Evolutionary conservation across 208 protist genomes (phyloP).

Genomic region (Trypanosoma platydactyli): DNA sequence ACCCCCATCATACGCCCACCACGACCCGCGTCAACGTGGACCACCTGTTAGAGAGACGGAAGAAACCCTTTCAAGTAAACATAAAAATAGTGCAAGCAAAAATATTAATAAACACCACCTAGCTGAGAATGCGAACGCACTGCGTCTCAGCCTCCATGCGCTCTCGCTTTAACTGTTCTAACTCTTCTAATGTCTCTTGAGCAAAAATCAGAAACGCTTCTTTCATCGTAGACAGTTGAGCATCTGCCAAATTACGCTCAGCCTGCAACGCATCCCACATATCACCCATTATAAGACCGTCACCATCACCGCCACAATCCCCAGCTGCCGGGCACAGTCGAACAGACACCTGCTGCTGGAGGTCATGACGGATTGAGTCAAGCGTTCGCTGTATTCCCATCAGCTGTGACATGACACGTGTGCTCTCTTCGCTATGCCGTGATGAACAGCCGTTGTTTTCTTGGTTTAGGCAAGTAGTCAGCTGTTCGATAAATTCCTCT

Average conservation of each 20-base stretch:
- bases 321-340: not conserved
- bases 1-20: too few species aligned
- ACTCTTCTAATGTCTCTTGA: conserved; percentile 15
- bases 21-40: too few species aligned
- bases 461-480: not conserved
- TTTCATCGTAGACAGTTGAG: conserved; percentile 10
- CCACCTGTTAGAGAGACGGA: not conserved
- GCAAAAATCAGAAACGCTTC: conserved; percentile 14
- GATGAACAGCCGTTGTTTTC: not conserved
- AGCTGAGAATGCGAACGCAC: conserved; percentile 15
- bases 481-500: not conserved
- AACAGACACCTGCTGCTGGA: not conserved
- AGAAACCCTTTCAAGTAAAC: conserved; percentile 6
- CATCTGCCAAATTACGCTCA: conserved; percentile 14
- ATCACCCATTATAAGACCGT: not conserved
- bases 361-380: not conserved
- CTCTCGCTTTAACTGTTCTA: conserved; percentile 16
- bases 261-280: not conserved
- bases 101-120: not conserved
- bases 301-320: not conserved
- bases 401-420: conserved; percentile 1
- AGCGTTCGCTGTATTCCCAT: conserved; percentile 3
- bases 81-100: not conserved
- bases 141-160: conserved; percentile 17
- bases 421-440: not conserved